Conservation (phyloP, 495 filamentous ascomycete species). For the Gamarada debralockiae region DNA sequence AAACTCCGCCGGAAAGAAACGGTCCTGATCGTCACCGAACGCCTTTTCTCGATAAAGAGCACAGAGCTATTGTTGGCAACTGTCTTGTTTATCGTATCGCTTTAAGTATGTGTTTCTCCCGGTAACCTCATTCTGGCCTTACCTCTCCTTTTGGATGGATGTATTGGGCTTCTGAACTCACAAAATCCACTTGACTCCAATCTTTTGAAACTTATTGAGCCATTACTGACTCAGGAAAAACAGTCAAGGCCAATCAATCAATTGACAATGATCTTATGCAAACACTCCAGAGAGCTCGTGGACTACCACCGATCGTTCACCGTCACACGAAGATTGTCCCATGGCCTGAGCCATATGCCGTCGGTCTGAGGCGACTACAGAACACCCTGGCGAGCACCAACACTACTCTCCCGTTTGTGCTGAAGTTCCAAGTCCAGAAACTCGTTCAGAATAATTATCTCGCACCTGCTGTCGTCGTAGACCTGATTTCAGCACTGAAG, state of each 20-base stretch:
- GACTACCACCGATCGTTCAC: slow-evolving; percentile 6
- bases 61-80: slow-evolving; percentile 20
- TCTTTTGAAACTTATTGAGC: not conserved
- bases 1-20: slow-evolving; percentile 12
- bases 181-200: too few species aligned
- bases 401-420: slow-evolving; percentile 4
- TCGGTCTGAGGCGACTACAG: not conserved
- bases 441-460: slow-evolving; percentile 50
- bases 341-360: not conserved
- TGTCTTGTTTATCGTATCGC: slow-evolving; percentile 28
- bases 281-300: not conserved
- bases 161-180: too few species aligned
- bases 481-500: slow-evolving; percentile 32
- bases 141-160: too few species aligned
- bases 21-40: slow-evolving; percentile 32
- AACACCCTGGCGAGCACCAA: not conserved
- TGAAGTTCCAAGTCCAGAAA: slow-evolving; percentile 46
- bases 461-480: slow-evolving; percentile 36
- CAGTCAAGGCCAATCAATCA: not conserved
- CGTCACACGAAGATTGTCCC: not conserved
- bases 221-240: not conserved
- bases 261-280: not conserved
- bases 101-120: not conserved
- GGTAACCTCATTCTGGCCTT: too few species aligned
- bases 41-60: slow-evolving; percentile 19